Base-by-base conservation (phyloP, 805 yeast species). In the Candida tallmaniae region DNA sequence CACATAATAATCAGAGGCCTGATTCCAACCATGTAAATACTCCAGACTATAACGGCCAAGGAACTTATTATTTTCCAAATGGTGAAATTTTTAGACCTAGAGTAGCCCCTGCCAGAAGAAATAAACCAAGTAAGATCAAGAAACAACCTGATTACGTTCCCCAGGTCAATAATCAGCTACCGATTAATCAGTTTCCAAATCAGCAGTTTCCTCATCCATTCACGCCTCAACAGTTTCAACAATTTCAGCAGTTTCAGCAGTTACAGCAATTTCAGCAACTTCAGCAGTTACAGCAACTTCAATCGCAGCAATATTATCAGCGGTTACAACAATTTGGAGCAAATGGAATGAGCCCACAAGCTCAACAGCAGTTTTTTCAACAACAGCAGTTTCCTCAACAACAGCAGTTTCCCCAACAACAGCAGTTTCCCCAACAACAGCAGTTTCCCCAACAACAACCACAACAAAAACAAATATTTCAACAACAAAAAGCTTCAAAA, bases 41-140 rank as follows among this genome's bases (percentile, higher is more conserved):
- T n/a, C n/a, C n/a, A n/a, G n/a, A n/a, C 23, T 35, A 39, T 25
- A 42, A 42, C 15, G 34, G 18, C 20, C 40, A 40, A 21, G 56
- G 65, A 8, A 40, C 61, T 11, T 67, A 54, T 44, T 64, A 57
- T 41, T 73, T 73, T 46, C 78, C 78, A 11, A 73, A 73, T 47
- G 79, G 79, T 31, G 79, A 73, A 45, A 60, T 71, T 2, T 73
- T 73, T 48, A 53, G 70, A 23, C 78, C 78, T 2, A 48, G 77
- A 25, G 51, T 48, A 28, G 56, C 60, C 9, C 71, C 71, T 2
- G 38, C 57, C n/a, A 62, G 57, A 30, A 53, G 73, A 35, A 46
- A 57, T 20, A 56, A 65, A 33, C 75, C 74, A 6, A 45, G 46
- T 26, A 63, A 58, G 43, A 39, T 54, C 7, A n/a, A n/a, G n/a